These are phyloP conservation scores for Deuterostichococcus epilithicus DNA, from an alignment of 139 green algal genomes.

Conservation along the genomic window DNA sequence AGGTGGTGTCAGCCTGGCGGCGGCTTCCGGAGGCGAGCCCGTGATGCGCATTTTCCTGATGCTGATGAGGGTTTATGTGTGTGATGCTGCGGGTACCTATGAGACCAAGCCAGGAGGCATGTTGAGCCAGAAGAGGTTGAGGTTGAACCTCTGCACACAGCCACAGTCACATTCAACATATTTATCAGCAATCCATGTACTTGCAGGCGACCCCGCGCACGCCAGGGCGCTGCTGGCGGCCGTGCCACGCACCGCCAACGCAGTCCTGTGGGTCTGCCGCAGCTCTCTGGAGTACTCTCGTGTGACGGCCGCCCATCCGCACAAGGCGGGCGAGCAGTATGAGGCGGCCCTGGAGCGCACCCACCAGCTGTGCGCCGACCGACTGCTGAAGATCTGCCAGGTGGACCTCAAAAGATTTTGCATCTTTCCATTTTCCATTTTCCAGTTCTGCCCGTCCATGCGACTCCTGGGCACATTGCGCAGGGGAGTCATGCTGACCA, in stretches of 20 bases:
- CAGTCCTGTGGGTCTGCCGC: neutral
- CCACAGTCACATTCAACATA: no score
- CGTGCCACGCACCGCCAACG: neutral
- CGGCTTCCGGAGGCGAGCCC: neutral
- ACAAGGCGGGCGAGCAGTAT: constrained; percentile 19
- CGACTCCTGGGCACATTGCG: no score
- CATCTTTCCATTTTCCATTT: no score
- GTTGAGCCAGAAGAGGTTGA: no score
- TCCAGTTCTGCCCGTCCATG: no score
- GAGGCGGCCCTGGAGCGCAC: constrained; percentile 13
- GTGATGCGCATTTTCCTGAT: neutral
- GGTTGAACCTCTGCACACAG: no score
- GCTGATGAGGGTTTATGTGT: neutral
- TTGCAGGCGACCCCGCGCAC: neutral
- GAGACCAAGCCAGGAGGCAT: no score
- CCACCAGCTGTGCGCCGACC: constrained; percentile 30
- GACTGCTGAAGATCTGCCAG: constrained; percentile 25
- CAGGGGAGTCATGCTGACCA: no score
- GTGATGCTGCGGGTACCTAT: no score
- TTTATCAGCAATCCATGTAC: no score
- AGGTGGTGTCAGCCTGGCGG: neutral
- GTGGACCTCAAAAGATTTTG: neutral
- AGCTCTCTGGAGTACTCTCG: neutral
- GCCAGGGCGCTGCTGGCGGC: neutral
- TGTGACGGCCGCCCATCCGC: constrained; percentile 12